phyloP scores from a whole-genome alignment of 140 eudicot species.

The Cichorium intybus region DNA sequence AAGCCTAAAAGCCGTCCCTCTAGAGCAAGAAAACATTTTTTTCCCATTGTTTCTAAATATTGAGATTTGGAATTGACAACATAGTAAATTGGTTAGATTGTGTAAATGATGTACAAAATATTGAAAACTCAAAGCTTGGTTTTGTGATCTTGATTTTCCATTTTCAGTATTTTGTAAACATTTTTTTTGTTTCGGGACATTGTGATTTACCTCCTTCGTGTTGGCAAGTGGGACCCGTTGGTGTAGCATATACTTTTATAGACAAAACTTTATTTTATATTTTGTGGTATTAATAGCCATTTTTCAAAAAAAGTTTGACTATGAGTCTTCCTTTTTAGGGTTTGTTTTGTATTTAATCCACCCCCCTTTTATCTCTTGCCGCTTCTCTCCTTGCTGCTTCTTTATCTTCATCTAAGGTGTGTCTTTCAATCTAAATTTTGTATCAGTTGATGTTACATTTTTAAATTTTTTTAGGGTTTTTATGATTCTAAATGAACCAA shows the following conservation, averaged over 20 bases:
- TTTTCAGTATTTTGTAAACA: not conserved
- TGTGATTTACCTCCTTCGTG: not conserved
- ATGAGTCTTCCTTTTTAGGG: conserved; percentile 10
- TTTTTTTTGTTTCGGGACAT: too few relatives aligned
- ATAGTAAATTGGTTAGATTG: too few relatives aligned
- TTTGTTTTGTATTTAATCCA: conserved; percentile 10
- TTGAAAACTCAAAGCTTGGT: not conserved
- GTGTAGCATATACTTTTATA: not conserved
- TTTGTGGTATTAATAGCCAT: not conserved
- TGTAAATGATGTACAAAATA: not conserved
- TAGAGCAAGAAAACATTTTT: not conserved
- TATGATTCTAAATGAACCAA: conserved; percentile 7
- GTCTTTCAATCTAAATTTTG: conserved; percentile 6
- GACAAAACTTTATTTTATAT: conserved; percentile 4
- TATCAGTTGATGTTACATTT: conserved; percentile 4
- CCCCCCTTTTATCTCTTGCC: conserved; percentile 15
- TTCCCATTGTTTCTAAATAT: too few relatives aligned
- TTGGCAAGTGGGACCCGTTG: not conserved
- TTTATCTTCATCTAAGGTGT: conserved; percentile 15
- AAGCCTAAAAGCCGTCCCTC: not conserved
- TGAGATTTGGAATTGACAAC: too few relatives aligned
- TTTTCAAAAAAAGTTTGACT: conserved; percentile 13
- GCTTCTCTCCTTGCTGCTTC: conserved; percentile 2
- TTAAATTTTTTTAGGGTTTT: not conserved
- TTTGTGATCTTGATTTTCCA: not conserved